These are phyloP conservation scores for Ustilago curta DNA, from an alignment of 1,284 basidiomycete species.

Conservation along the genomic window DNA sequence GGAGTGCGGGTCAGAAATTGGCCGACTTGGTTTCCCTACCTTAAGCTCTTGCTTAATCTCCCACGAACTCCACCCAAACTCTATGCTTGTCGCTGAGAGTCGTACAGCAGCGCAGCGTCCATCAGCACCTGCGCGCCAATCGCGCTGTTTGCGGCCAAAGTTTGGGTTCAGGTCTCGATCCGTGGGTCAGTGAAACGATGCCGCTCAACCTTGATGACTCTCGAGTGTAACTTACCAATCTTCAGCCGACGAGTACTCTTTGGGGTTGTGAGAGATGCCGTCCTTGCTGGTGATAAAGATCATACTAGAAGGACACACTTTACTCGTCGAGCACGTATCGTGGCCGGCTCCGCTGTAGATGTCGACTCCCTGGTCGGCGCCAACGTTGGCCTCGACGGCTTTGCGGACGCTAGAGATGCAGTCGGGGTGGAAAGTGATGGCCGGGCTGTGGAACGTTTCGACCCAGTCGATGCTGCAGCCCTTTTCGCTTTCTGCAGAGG, in stretches of 20 bases:
- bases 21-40: neutral
- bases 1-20: neutral
- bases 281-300: conserved; percentile 50
- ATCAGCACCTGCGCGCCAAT: conserved; percentile 52
- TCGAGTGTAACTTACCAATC: conserved; percentile 34
- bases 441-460: conserved; percentile 40
- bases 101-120: conserved; percentile 46
- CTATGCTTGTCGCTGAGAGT: conserved; percentile 23
- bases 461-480: conserved; percentile 39
- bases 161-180: too few species aligned
- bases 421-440: conserved; percentile 43
- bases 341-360: conserved; percentile 50
- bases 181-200: too few species aligned
- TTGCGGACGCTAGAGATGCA: conserved; percentile 38
- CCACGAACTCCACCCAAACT: neutral
- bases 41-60: conserved; percentile 3
- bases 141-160: conserved; percentile 10
- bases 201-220: neutral
- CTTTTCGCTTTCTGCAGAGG: conserved; percentile 30
- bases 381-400: conserved; percentile 34
- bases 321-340: conserved; percentile 51
- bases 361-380: conserved; percentile 27
- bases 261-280: conserved; percentile 45
- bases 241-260: conserved; percentile 39
- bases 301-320: conserved; percentile 47